Evolutionary conservation across 2,329 filamentous ascomycete genomes (phyloP).

Genomic region (Colletotrichum godetiae): DNA sequence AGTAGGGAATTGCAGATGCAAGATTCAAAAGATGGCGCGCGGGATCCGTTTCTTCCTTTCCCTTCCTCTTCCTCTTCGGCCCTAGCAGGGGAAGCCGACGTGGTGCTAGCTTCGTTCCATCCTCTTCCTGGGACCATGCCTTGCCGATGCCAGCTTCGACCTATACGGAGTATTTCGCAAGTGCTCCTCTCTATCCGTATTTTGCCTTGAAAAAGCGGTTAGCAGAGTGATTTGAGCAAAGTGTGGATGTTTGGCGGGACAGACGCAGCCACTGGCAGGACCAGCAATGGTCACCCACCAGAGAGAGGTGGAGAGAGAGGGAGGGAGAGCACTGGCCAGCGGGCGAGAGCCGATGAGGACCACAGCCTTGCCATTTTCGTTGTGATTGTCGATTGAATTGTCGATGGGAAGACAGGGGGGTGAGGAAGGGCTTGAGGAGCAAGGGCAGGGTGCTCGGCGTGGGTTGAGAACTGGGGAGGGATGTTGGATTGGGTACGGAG

Average conservation of each 20-base stretch:
- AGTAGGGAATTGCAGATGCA: not conserved
- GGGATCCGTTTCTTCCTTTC: conserved; percentile 11
- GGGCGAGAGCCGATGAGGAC: not conserved
- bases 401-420: not conserved
- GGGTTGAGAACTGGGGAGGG: not conserved
- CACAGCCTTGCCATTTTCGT: not conserved
- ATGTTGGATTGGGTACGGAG: too few relatives aligned
- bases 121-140: not conserved
- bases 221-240: not conserved
- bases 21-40: conserved; percentile 21
- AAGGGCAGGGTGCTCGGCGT: conserved; percentile 1
- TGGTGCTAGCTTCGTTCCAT: not conserved
- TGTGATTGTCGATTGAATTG: conserved; percentile 4
- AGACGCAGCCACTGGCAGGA: conserved; percentile 14
- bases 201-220: not conserved
- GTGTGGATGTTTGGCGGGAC: not conserved
- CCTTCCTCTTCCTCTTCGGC: not conserved
- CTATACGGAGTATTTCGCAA: not conserved
- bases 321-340: not conserved
- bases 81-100: not conserved
- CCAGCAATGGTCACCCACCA: conserved; percentile 21
- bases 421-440: not conserved
- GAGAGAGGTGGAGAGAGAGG: not conserved
- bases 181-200: not conserved
- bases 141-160: not conserved